phyloP scores from a whole-genome alignment of 179 eudicot genomes.

The Spergularia azorica region DNA sequence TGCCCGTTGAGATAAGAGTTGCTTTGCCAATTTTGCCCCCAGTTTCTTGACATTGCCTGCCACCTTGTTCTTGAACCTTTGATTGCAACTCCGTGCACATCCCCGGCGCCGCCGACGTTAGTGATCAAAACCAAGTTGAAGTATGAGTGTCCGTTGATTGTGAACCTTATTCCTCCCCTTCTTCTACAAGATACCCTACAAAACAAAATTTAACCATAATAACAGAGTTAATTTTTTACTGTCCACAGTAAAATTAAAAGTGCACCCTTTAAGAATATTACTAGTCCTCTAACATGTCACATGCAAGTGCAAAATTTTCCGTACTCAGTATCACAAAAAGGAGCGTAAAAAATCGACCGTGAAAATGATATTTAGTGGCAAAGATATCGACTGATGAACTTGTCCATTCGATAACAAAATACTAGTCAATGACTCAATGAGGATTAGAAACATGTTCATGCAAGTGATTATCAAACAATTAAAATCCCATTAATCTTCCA shows the following conservation, averaged over 20 bases:
- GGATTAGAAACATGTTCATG: too few relatives aligned
- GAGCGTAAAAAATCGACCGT: too few relatives aligned
- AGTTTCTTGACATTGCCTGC: constrained; percentile 69
- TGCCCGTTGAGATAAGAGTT: constrained; percentile 58
- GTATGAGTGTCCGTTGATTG: constrained; percentile 69
- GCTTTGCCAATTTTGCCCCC: constrained; percentile 88
- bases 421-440: too few relatives aligned
- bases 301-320: too few relatives aligned
- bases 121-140: constrained; percentile 68
- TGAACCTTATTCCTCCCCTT: constrained; percentile 66
- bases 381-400: too few relatives aligned
- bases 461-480: too few relatives aligned
- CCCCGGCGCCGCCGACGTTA: constrained; percentile 77
- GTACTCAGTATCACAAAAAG: too few relatives aligned
- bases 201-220: neutral
- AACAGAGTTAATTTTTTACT: neutral
- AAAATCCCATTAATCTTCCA: too few relatives aligned
- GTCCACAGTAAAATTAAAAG: neutral
- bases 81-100: constrained; percentile 47
- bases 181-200: constrained; percentile 62
- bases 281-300: too few relatives aligned
- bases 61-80: constrained; percentile 59
- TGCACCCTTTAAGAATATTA: too few relatives aligned
- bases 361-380: too few relatives aligned
- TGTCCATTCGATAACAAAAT: too few relatives aligned